Percentiles rank a stretch among this genome's conserved stretches.
These are phyloP conservation scores for Scheffersomyces amazonensis DNA, from an alignment of 805 yeast species.

Conservation along the genomic window DNA sequence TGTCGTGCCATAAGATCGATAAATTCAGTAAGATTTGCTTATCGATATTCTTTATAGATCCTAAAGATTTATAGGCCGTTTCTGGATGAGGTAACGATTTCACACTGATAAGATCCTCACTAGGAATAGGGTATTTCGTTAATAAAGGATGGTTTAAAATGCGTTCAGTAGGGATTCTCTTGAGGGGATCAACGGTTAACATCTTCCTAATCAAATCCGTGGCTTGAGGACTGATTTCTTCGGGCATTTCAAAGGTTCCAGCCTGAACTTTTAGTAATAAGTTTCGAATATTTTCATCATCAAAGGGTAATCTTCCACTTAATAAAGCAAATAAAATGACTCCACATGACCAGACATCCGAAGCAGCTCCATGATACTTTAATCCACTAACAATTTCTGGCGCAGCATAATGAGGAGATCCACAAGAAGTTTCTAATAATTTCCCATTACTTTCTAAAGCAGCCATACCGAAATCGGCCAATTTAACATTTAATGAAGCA, in stretches of 20 bases:
- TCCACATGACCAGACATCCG: conserved; percentile 90
- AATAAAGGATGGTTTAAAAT: conserved; percentile 61
- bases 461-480: conserved; percentile 90
- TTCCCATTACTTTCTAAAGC: conserved; percentile 72
- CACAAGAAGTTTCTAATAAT: conserved; percentile 77
- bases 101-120: conserved; percentile 43
- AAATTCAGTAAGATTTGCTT: conserved; percentile 52
- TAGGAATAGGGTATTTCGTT: conserved; percentile 47
- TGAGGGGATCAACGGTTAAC: conserved; percentile 67
- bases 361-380: conserved; percentile 78
- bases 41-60: conserved; percentile 47
- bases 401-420: conserved; percentile 87
- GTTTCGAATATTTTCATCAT: conserved; percentile 74
- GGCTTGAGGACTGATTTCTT: conserved; percentile 60
- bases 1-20: conserved; percentile 57
- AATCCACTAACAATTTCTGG: conserved; percentile 82
- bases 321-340: conserved; percentile 74
- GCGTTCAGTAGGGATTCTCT: conserved; percentile 65
- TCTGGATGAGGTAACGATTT: conserved; percentile 53
- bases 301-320: conserved; percentile 81
- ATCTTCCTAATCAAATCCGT: conserved; percentile 61
- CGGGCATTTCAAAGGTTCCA: conserved; percentile 73
- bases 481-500: conserved; percentile 62
- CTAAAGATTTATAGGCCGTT: conserved; percentile 50
- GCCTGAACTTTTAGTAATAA: conserved; percentile 71